Evolutionary conservation across 352 stramenopile genomes (phyloP), one percentile per base, ranked within the genome.

Genomic region (Phytopythium litorale): DNA sequence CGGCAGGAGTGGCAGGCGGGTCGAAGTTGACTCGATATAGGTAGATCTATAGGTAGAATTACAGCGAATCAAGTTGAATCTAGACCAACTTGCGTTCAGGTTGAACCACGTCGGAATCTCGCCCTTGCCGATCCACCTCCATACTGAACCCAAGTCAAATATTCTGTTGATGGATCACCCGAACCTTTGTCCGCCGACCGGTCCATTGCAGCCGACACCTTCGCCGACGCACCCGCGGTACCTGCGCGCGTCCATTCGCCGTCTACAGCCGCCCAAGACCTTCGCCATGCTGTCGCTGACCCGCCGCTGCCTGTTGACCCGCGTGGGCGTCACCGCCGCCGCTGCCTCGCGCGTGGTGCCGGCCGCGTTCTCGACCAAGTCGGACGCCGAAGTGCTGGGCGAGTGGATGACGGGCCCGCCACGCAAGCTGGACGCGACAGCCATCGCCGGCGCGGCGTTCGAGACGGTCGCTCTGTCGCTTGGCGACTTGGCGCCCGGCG

Each of bases 351-450:
- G 23, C 50, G 33, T 33, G 8, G 38, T 5, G 11, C 53, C 38
- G 35, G 33, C 53, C 32, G n/a, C 55, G 40, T 28, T 60, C 37
- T 56, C 65, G 25, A 58, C 58, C 33, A 73, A 71, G 45, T 83
- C 65, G 59, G 83, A 92, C 40, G 73, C 68, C 8, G 66, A 75
- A 18, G 71, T 88, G 43, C 45, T 92, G 37, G 64, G 57, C 25
- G 58, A 73, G 21, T 90, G 81, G 81, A 87, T 92, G 77, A 81
- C 73, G 37, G 54, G 70, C 13, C 62, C 72, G 42, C 59, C 75
- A 13, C 66, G 67, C 48, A 68, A 66, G 49, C 45, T 91, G 45
- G 68, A 87, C 45, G 21, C 64, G 18, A 40, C 58, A 8, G 56
- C 60, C 16, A 30, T 76, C 21, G 55, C 64, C 7, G 62, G 60